These are phyloP conservation scores for Alnus glutinosa DNA, from an alignment of 306 rosid species.

Conservation along the genomic window DNA sequence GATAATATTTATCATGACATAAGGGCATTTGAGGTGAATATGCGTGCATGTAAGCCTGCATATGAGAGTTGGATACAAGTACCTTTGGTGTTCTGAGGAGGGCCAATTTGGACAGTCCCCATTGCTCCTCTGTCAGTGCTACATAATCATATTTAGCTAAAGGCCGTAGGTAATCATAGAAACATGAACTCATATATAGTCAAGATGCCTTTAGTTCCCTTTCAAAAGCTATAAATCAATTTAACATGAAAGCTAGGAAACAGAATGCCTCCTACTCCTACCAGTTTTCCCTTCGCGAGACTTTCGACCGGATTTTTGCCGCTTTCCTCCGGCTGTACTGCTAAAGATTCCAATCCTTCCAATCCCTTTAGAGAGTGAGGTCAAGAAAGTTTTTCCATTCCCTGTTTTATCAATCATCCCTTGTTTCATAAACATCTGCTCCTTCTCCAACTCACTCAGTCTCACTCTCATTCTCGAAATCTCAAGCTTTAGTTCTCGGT, in stretches of 20 bases:
- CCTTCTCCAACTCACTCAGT: slow-evolving; percentile 90
- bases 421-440: slow-evolving; percentile 76
- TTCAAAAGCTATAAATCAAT: not conserved
- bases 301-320: slow-evolving; percentile 59
- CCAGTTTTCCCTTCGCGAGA: slow-evolving; percentile 68
- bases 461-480: slow-evolving; percentile 85
- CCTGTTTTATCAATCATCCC: slow-evolving; percentile 73
- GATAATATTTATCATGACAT: not conserved
- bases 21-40: not conserved
- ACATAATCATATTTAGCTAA: not conserved
- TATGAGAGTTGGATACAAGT: not conserved
- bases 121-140: not conserved
- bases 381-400: slow-evolving; percentile 68
- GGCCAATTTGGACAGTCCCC: not conserved
- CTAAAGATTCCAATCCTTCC: slow-evolving; percentile 76
- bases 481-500: slow-evolving; percentile 83
- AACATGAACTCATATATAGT: not conserved
- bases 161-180: not conserved
- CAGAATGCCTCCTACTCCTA: slow-evolving; percentile 73
- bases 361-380: slow-evolving; percentile 77
- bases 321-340: slow-evolving; percentile 55
- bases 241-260: slow-evolving; percentile 40
- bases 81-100: not conserved
- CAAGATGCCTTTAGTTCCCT: not conserved
- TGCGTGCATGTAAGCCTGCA: not conserved